Evolutionary conservation across 768 basidiomycete species (phyloP).

Genomic region (Kwoniella newhampshirensis): DNA sequence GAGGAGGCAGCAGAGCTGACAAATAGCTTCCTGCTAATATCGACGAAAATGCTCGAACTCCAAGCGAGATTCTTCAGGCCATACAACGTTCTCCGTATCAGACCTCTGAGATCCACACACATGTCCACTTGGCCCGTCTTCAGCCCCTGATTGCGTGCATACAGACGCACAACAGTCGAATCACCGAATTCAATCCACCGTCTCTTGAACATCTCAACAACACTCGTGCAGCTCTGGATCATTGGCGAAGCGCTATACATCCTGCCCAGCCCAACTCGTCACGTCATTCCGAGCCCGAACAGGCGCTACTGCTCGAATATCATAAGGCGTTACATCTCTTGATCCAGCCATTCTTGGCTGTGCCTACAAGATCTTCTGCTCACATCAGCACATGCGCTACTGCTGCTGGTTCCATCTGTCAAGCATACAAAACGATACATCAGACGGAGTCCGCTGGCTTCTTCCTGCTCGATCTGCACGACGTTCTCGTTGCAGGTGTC

Average conservation of each 20-base stretch:
- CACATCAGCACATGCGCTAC: conserved; percentile 3
- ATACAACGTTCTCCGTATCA: too few relatives aligned
- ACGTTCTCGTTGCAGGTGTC: conserved; percentile 13
- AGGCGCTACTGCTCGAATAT: conserved; percentile 6
- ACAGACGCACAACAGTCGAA: background rate
- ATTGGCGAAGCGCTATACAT: background rate
- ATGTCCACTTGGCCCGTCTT: conserved; percentile 3
- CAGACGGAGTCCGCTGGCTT: conserved; percentile 6
- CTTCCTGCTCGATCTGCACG: conserved; percentile 17
- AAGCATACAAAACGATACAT: conserved; percentile 11
- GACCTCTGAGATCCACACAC: too few relatives aligned
- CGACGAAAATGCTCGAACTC: too few relatives aligned
- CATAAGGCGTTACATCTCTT: conserved; percentile 5
- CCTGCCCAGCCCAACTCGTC: background rate
- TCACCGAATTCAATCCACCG: background rate
- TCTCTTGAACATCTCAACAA: background rate
- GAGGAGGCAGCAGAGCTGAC: too few relatives aligned
- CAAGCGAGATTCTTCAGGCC: too few relatives aligned
- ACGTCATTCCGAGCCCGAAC: background rate
- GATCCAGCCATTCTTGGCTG: conserved; percentile 5
- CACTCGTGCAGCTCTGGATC: background rate
- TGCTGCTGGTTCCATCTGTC: conserved; percentile 9
- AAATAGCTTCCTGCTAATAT: too few relatives aligned
- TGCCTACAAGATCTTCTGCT: background rate
- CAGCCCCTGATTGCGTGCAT: background rate